phyloP scores from a whole-genome alignment of 2,329 filamentous ascomycete species.

The Aspergillus terreus region DNA sequence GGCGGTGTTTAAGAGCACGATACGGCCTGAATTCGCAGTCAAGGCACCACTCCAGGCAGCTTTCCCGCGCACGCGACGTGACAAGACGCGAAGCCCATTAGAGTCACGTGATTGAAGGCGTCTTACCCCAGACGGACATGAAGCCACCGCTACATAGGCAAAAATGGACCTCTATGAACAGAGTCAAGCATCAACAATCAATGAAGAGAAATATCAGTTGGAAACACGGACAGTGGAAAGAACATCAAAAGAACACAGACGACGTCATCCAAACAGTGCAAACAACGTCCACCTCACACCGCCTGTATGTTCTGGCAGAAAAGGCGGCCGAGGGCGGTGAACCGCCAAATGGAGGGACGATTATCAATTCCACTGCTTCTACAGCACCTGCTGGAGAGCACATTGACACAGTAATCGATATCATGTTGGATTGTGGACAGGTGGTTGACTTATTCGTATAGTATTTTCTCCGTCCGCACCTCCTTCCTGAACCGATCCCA shows the following conservation, averaged over 20 bases:
- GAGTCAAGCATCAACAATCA: no score
- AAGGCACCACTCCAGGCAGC: constrained; percentile 11
- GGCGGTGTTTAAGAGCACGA: not conserved
- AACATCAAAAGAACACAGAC: not conserved
- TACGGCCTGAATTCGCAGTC: not conserved
- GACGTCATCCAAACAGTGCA: not conserved
- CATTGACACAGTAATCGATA: no score
- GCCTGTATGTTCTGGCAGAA: not conserved
- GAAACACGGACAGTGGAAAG: not conserved
- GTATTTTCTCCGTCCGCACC: not conserved
- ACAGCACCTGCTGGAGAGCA: no score
- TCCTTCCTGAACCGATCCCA: constrained; percentile 10
- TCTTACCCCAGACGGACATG: no score
- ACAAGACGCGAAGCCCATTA: constrained; percentile 18
- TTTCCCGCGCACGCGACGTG: constrained; percentile 15
- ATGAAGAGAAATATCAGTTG: not conserved
- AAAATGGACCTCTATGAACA: no score
- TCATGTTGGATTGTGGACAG: not conserved
- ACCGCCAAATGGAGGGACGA: no score
- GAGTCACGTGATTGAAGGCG: constrained; percentile 13
- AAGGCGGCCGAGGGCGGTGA: not conserved
- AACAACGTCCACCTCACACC: not conserved
- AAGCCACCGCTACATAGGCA: no score
- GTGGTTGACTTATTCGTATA: not conserved
- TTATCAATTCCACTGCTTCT: no score